phyloP scores from a whole-genome alignment of 345 rosid species.

The Dipteronia dyeriana region DNA sequence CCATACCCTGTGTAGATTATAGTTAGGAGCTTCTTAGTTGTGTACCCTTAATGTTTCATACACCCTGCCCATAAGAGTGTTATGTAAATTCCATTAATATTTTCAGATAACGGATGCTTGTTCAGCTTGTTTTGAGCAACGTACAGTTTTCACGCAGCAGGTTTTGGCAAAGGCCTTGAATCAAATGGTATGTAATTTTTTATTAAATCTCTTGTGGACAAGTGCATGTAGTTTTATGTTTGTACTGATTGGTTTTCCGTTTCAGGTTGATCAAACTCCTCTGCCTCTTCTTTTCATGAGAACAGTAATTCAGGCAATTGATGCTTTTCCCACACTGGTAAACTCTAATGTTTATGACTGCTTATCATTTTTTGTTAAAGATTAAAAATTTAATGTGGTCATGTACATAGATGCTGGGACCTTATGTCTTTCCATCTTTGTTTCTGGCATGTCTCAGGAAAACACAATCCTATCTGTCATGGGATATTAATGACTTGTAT shows the following conservation, averaged over 20 bases:
- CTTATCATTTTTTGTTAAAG: not conserved
- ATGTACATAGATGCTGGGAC: not conserved
- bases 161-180: constrained; percentile 93
- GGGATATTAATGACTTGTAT: not conserved
- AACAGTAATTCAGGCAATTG: constrained; percentile 96
- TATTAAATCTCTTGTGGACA: constrained; percentile 1
- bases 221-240: not conserved
- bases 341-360: constrained; percentile 14
- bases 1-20: not conserved
- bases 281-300: constrained; percentile 95
- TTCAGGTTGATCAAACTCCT: constrained; percentile 90
- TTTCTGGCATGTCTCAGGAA: not conserved
- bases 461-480: not conserved
- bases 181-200: constrained; percentile 69
- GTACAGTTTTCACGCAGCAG: constrained; percentile 94
- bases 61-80: not conserved
- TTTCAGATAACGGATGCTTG: constrained; percentile 91
- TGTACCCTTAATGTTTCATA: not conserved
- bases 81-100: constrained; percentile 13
- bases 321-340: constrained; percentile 95
- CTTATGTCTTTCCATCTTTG: not conserved
- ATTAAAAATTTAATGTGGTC: not conserved
- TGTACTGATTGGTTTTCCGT: constrained; percentile 22
- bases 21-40: not conserved
- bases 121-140: constrained; percentile 97